Evolutionary conservation across 2,329 filamentous ascomycete species (phyloP).

Genomic region (Calonectria montana): DNA sequence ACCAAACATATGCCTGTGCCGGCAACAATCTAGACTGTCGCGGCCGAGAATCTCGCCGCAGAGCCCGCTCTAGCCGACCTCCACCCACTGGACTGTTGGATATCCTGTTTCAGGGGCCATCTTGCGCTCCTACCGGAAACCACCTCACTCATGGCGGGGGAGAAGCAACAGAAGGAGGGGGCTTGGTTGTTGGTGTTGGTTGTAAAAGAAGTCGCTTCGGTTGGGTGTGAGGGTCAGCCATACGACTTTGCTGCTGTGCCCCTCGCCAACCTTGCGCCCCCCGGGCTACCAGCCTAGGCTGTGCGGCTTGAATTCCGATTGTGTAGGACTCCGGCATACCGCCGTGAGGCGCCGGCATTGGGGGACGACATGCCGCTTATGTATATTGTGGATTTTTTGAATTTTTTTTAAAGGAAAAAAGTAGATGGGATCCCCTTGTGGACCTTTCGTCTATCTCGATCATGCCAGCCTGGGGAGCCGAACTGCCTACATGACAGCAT

Average conservation of each 20-base stretch:
- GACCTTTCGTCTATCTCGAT: slow-evolving; percentile 27
- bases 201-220: neutral
- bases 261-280: slow-evolving; percentile 4
- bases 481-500: slow-evolving; percentile 22
- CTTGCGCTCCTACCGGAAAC: slow-evolving; percentile 6
- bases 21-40: slow-evolving; percentile 35
- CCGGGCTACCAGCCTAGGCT: slow-evolving; percentile 16
- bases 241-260: slow-evolving; percentile 21
- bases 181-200: slow-evolving; percentile 11
- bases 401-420: too few species aligned
- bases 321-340: slow-evolving; percentile 22
- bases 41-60: slow-evolving; percentile 41
- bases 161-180: neutral
- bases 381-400: slow-evolving; percentile 5
- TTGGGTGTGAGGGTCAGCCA: slow-evolving; percentile 17
- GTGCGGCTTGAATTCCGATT: slow-evolving; percentile 22
- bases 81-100: slow-evolving; percentile 7
- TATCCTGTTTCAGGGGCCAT: slow-evolving; percentile 14
- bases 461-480: slow-evolving; percentile 18
- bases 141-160: slow-evolving; percentile 2
- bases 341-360: slow-evolving; percentile 24
- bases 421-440: slow-evolving; percentile 15
- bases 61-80: slow-evolving; percentile 35
- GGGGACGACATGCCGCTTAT: slow-evolving; percentile 23
- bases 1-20: slow-evolving; percentile 26